Base-by-base conservation (phyloP, 2,329 filamentous ascomycete species). In the Stemphylium beticola region DNA sequence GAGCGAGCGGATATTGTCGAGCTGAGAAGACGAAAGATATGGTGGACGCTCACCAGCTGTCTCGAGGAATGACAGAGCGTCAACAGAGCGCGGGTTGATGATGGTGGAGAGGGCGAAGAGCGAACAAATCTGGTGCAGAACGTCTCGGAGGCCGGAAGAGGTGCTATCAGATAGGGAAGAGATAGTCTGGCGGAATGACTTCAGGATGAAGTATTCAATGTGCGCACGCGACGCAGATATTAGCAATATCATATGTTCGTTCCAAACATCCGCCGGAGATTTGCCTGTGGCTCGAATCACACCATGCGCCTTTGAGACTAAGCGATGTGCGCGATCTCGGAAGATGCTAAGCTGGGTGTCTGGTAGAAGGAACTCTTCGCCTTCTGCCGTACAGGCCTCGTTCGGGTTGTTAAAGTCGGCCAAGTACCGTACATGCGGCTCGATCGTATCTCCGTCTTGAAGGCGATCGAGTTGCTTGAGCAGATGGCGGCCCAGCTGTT, bases 71-170 rank as follows among this genome's bases (percentile, higher is more conserved):
- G 69, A 65, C 8, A 69, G 45, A 12, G 65, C 65, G 14, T 69
- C 58, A 22, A 62, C 54, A 7, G 66, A 61, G 14, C 55, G 50
- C 14, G 69, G 69, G 12, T 66, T 64, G 9, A 63, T 60, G 17
- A 82, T 76, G 0, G 76, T 81, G 55, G 74, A 75, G 24, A 79
- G 68, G 0, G 79, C 74, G 55, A 80, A 81, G 3, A 82, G 71
- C 2, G 75, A 75, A 65, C 76, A 80, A 20, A 80, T 67, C 8
- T 64, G 58, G 4, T 61, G 64, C 22, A 62, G 40, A 2, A 58
- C 37, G 4, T 34, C 32, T 12, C 49, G 37, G 2, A 64, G 47
- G 17, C 31, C 18, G 7, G 37, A 51, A 49, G 33, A 68, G 20
- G 36, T 57, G 18, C 53, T 47, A 58, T 31, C 43, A n/a, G 43